Evolutionary conservation across 768 basidiomycete genomes (phyloP).

Genomic region (Boletellus emodensis): DNA sequence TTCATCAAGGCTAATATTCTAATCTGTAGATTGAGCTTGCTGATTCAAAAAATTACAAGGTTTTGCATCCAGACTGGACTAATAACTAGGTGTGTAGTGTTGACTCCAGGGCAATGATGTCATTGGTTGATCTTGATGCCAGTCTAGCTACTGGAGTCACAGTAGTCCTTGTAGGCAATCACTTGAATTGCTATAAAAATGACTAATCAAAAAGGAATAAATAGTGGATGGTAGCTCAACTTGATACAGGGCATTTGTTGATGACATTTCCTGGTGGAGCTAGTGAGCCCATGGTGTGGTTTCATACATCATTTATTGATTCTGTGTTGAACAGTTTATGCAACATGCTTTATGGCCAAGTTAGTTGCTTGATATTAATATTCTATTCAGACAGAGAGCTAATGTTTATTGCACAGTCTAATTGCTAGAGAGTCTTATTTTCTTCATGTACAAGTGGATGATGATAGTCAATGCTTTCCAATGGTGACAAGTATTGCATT

Average conservation of each 20-base stretch:
- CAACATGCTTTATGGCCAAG: constrained; percentile 28
- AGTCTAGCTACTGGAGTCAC: constrained; percentile 17
- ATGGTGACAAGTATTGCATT: constrained; percentile 7
- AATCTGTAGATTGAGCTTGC: constrained; percentile 8
- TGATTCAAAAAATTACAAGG: constrained; percentile 14
- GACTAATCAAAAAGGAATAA: not conserved
- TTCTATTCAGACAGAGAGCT: not conserved
- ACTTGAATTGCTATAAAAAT: not conserved
- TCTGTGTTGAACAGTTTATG: constrained; percentile 19
- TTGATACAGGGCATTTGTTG: constrained; percentile 16
- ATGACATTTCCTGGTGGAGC: constrained; percentile 27
- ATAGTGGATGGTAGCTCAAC: constrained; percentile 18
- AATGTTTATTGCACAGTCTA: constrained; percentile 11
- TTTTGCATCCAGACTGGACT: constrained; percentile 27
- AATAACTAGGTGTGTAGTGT: constrained; percentile 17
- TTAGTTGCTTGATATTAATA: constrained; percentile 2
- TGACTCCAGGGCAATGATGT: not conserved
- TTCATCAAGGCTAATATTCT: not conserved
- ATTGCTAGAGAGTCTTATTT: constrained; percentile 30
- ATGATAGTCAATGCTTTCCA: not conserved
- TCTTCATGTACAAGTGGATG: not conserved
- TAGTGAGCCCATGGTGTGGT: constrained; percentile 9
- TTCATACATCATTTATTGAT: not conserved
- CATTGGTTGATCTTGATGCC: not conserved
- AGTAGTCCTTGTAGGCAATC: constrained; percentile 17